phyloP scores from a whole-genome alignment of 2,329 filamentous ascomycete genomes.

The Berkeleyomyces basicola region DNA sequence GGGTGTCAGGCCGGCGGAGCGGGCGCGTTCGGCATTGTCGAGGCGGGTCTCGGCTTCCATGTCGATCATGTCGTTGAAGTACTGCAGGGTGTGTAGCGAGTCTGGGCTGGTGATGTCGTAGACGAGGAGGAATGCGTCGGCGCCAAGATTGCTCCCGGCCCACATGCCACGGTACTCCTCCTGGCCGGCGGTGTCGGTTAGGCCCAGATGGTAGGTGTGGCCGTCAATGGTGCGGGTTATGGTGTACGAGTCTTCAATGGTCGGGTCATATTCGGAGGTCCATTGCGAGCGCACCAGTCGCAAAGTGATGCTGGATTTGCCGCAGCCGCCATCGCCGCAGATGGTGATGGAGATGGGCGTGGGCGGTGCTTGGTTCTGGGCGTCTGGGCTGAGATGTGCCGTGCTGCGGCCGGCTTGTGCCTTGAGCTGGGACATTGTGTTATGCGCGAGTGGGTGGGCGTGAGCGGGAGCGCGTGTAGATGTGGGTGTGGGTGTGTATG shows the following conservation, averaged over 20 bases:
- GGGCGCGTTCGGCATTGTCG: slow-evolving; percentile 42
- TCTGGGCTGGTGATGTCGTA: slow-evolving; percentile 66
- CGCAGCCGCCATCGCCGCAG: slow-evolving; percentile 71
- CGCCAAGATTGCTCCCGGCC: slow-evolving; percentile 60
- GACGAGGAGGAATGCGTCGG: slow-evolving; percentile 71
- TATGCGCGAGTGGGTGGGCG: not conserved
- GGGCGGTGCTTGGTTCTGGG: slow-evolving; percentile 18
- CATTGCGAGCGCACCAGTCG: slow-evolving; percentile 68
- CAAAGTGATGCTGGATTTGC: slow-evolving; percentile 72
- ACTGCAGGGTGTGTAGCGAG: slow-evolving; percentile 54
- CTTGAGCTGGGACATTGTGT: slow-evolving; percentile 17
- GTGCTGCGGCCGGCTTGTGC: not conserved
- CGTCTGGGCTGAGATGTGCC: not conserved
- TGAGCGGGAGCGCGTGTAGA: not conserved
- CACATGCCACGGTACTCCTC: slow-evolving; percentile 82
- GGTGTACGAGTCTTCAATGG: slow-evolving; percentile 71
- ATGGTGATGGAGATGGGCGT: slow-evolving; percentile 60
- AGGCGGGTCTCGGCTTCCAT: slow-evolving; percentile 58
- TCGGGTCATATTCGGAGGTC: slow-evolving; percentile 70
- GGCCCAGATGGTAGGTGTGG: slow-evolving; percentile 58
- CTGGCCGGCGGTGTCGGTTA: slow-evolving; percentile 78
- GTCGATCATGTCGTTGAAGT: slow-evolving; percentile 71
- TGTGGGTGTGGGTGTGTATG: not conserved
- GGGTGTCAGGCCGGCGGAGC: slow-evolving; percentile 25
- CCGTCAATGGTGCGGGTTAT: slow-evolving; percentile 69